Base-by-base conservation (phyloP, 306 rosid genomes). In the Dalbergia cochinchinensis region DNA sequence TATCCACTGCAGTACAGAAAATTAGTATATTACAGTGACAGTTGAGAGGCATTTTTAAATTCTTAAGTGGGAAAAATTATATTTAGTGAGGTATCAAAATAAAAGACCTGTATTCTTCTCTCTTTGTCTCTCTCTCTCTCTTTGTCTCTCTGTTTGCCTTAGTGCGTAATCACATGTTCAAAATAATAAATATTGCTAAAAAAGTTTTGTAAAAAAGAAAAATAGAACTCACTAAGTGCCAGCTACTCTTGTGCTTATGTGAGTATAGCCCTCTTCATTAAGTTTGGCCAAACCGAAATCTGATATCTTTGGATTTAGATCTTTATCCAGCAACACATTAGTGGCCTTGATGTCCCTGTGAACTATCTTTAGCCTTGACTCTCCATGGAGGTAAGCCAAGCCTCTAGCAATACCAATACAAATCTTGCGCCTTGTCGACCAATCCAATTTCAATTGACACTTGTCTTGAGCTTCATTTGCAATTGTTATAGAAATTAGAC, bases 221-320 rank as follows among this genome's bases (percentile, higher is more conserved):
- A 9, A 0, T 26, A 41, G 6, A 37, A 62, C 94, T 84, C 74
- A 91, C 97, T 69, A 79, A 42, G 98, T 93, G 80, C 97, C 96
- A 4, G 90, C 93, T 54, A 89, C 71, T 63, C 91, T 72, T 7
- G 96, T 92, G 77, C 88, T 92, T 16, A 94, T 87, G 69, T 94
- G 98, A 16, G 96, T 90, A 11, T 80, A 39, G 11, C 79, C 97
- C 35, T 83, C 92, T 57, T 92, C 97, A 47, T 89, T 83, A 51
- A 92, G 98, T 73, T 87, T 94, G 50, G 96, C 96, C 82, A 92
- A 80, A 31, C 96, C 89, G 71, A 92, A 90, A 79, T 94, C 97
- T 2, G 89, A 89, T 76, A 94, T 92, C 73, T 94, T 94, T 5
- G 92, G 88, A 15, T 63, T 85, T 11, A 92, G 91, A 87, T 90